phyloP scores from a whole-genome alignment of 208 protist genomes.

The Naegleria fowleri region DNA sequence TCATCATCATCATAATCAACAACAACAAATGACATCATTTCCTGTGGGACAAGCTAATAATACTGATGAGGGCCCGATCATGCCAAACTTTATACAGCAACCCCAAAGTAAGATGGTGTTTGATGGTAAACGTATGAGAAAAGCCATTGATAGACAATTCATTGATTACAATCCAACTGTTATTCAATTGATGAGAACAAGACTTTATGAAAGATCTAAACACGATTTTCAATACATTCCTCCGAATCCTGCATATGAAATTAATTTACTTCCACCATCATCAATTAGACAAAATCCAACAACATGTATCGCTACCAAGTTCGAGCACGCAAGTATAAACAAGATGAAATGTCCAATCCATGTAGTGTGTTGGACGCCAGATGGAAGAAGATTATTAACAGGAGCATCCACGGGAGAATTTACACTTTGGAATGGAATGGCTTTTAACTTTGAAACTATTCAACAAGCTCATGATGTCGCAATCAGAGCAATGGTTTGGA shows the following conservation, averaged over 20 bases:
- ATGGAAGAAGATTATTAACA: slow-evolving; percentile 57
- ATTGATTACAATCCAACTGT: slow-evolving; percentile 45
- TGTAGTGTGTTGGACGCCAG: slow-evolving; percentile 54
- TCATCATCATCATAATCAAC: neutral
- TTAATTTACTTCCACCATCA: slow-evolving; percentile 37
- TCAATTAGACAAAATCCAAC: slow-evolving; percentile 35
- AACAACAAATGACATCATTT: neutral
- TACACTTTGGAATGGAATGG: slow-evolving; percentile 83
- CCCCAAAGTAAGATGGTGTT: slow-evolving; percentile 30
- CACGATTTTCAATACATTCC: slow-evolving; percentile 34
- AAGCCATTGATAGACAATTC: slow-evolving; percentile 39
- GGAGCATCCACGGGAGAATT: slow-evolving; percentile 68
- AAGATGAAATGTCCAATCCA: slow-evolving; percentile 46
- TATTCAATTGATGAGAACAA: slow-evolving; percentile 29
- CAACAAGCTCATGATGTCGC: slow-evolving; percentile 47
- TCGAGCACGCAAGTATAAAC: slow-evolving; percentile 43
- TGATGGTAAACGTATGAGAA: slow-evolving; percentile 48
- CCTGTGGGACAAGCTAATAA: neutral
- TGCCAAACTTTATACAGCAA: neutral
- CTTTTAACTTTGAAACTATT: slow-evolving; percentile 84
- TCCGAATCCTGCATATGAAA: slow-evolving; percentile 29
- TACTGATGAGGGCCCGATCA: neutral
- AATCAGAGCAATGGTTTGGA: slow-evolving; percentile 71
- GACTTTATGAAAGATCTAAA: slow-evolving; percentile 33
- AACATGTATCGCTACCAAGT: slow-evolving; percentile 34